Evolutionary conservation across 805 yeast species (phyloP).

Genomic region (Lipomyces mesembrius): DNA sequence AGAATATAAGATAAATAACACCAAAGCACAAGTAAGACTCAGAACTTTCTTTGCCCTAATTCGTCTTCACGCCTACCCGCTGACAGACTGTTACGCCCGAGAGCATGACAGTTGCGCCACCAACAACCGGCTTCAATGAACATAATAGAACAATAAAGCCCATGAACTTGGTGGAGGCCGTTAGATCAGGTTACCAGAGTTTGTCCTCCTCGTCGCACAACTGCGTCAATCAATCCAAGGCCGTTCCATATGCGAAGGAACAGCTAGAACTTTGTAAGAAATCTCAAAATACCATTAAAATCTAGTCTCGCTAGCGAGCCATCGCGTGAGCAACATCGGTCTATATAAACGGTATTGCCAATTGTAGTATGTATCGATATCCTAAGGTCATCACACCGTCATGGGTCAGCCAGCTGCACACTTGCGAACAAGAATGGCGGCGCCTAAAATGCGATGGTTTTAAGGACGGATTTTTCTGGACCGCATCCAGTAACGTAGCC

Average conservation of each 20-base stretch:
- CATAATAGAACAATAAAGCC: not conserved
- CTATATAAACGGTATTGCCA: not conserved
- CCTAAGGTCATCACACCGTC: slow-evolving; percentile 39
- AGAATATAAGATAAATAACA: not conserved
- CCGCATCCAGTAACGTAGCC: slow-evolving; percentile 8
- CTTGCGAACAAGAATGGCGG: slow-evolving; percentile 20
- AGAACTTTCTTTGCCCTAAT: slow-evolving; percentile 11
- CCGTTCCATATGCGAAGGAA: not conserved
- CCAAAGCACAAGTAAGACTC: slow-evolving; percentile 5
- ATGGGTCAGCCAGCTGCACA: slow-evolving; percentile 37
- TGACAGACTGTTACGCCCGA: not conserved
- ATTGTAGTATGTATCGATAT: slow-evolving; percentile 31
- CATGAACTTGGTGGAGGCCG: not conserved
- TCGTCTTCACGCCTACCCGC: slow-evolving; percentile 4
- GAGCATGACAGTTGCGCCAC: not conserved
- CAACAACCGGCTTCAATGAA: slow-evolving; percentile 1
- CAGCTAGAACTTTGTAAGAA: not conserved
- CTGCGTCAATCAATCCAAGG: not conserved
- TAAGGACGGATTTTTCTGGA: slow-evolving; percentile 36
- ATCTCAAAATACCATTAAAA: not conserved
- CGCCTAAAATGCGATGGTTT: slow-evolving; percentile 39
- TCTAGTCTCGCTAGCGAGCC: not conserved
- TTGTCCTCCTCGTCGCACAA: slow-evolving; percentile 16
- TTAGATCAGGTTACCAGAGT: slow-evolving; percentile 35
- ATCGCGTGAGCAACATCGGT: not conserved